Evolutionary conservation across 805 yeast genomes (phyloP).

Genomic region (Vanderwaltozyma tropicalis): DNA sequence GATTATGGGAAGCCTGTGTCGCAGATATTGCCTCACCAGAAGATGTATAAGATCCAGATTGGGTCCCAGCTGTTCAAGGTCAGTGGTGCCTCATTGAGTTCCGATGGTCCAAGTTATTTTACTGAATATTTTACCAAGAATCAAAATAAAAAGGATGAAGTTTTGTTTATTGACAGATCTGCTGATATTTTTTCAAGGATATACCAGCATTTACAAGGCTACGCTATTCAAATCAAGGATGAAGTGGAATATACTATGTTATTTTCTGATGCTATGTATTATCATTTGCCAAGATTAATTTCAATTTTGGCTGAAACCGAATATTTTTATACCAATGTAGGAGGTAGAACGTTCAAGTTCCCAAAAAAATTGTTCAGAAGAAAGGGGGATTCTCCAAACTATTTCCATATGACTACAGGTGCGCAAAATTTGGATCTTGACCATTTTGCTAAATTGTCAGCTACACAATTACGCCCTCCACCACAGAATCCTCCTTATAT

Average conservation of each 20-base stretch:
- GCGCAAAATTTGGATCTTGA: conserved; percentile 43
- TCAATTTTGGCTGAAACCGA: conserved; percentile 42
- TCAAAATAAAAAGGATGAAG: conserved; percentile 13
- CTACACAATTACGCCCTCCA: conserved; percentile 62
- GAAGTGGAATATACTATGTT: conserved; percentile 54
- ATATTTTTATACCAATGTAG: conserved; percentile 43
- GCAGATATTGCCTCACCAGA: conserved; percentile 50
- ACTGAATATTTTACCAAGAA: conserved; percentile 47
- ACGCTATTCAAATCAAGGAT: conserved; percentile 47
- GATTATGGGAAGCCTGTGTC: conserved; percentile 3
- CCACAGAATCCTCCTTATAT: conserved; percentile 50
- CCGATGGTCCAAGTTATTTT: conserved; percentile 83
- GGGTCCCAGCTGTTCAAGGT: conserved; percentile 46
- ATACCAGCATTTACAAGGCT: conserved; percentile 71
- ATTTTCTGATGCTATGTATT: conserved; percentile 63
- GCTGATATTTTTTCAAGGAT: conserved; percentile 59
- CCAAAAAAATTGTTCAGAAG: conserved; percentile 43
- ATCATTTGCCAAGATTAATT: conserved; percentile 49
- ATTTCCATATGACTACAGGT: conserved; percentile 53
- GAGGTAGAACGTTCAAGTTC: conserved; percentile 49
- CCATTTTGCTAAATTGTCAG: conserved; percentile 25
- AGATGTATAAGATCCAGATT: conserved; percentile 58
- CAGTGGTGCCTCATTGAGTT: conserved; percentile 76
- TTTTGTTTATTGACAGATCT: conserved; percentile 62
- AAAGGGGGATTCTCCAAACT: conserved; percentile 71